These are phyloP conservation scores for Macrophomina pseudophaseolina DNA, from an alignment of 2,329 filamentous ascomycete genomes.

Conservation along the genomic window DNA sequence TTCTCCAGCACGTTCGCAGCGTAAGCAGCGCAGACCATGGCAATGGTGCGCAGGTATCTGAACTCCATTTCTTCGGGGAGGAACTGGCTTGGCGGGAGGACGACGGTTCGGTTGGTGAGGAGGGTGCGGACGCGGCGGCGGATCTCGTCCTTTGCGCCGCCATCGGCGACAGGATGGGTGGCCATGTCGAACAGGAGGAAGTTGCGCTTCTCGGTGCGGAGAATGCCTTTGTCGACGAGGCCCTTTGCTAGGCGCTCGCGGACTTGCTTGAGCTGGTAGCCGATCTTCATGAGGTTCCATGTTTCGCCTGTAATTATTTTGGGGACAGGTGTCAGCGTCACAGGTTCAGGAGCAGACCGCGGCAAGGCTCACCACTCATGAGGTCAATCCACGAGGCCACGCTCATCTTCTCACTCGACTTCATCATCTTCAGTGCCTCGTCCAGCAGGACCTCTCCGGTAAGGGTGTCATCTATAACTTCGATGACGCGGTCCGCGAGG, in stretches of 20 bases:
- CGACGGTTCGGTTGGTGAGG: conserved; percentile 90
- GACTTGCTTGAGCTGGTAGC: conserved; percentile 99
- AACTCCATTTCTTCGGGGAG: conserved; percentile 94
- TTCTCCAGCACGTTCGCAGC: conserved; percentile 98
- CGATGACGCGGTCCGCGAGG: conserved; percentile 89
- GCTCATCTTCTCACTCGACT: conserved; percentile 99
- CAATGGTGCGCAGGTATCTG: conserved; percentile 86
- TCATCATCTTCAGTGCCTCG: conserved; percentile 99
- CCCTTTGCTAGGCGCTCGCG: conserved; percentile 96
- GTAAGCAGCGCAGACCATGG: conserved; percentile 98
- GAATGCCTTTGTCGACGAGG: conserved; percentile 96
- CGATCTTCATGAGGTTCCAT: conserved; percentile 99
- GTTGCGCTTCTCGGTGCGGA: conserved; percentile 98
- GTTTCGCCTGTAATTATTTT: conserved; percentile 76
- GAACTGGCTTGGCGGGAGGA: conserved; percentile 84
- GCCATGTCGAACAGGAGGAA: conserved; percentile 99
- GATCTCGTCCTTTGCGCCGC: conserved; percentile 97
- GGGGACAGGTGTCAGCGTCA: conserved; percentile 32
- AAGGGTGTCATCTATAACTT: conserved; percentile 94
- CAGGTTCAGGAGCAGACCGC: conserved; percentile 1
- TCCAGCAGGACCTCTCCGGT: conserved; percentile 97
- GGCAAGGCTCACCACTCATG: conserved; percentile 79
- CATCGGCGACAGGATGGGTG: conserved; percentile 94
- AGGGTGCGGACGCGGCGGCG: conserved; percentile 89
- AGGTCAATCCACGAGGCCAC: conserved; percentile 98